Conservation (phyloP, 2,329 filamentous ascomycete genomes). For the Penicillium sp. region DNA sequence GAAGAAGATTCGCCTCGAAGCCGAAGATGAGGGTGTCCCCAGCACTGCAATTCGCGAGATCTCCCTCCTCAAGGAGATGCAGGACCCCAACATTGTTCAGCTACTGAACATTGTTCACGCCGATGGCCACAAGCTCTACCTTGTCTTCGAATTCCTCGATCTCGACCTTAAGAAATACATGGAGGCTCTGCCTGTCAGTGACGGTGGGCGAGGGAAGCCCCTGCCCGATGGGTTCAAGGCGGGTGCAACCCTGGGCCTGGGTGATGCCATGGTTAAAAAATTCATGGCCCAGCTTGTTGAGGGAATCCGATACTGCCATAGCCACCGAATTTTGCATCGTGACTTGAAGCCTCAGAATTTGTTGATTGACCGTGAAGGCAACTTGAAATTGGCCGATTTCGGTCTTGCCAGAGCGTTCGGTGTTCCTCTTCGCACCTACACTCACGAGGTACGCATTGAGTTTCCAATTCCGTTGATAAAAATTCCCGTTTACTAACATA, state of each 20-base stretch:
- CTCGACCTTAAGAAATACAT: slow-evolving; percentile 95
- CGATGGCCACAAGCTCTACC: slow-evolving; percentile 91
- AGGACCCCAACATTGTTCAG: slow-evolving; percentile 83
- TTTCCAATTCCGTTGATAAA: background rate
- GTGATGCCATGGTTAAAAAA: slow-evolving; percentile 80
- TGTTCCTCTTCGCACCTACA: slow-evolving; percentile 86
- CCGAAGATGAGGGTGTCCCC: slow-evolving; percentile 90
- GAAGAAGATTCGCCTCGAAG: slow-evolving; percentile 94
- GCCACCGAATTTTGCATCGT: slow-evolving; percentile 81
- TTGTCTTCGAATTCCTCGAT: slow-evolving; percentile 89
- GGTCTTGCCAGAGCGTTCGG: slow-evolving; percentile 87
- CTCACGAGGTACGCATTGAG: slow-evolving; percentile 65
- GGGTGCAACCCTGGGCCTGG: slow-evolving; percentile 68
- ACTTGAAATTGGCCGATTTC: slow-evolving; percentile 88
- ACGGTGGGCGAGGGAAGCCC: slow-evolving; percentile 81
- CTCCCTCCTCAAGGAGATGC: slow-evolving; percentile 91
- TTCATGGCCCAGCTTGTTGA: slow-evolving; percentile 88
- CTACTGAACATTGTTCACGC: slow-evolving; percentile 91
- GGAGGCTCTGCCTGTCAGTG: slow-evolving; percentile 80
- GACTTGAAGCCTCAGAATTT: slow-evolving; percentile 91
- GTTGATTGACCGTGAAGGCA: slow-evolving; percentile 80
- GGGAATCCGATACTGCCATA: slow-evolving; percentile 84
- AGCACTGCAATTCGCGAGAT: slow-evolving; percentile 94
- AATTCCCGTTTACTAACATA: slow-evolving; percentile 9
- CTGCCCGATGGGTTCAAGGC: slow-evolving; percentile 73